Conservation (phyloP, 1,284 basidiomycete species). For the Termitomyces sp. region DNA sequence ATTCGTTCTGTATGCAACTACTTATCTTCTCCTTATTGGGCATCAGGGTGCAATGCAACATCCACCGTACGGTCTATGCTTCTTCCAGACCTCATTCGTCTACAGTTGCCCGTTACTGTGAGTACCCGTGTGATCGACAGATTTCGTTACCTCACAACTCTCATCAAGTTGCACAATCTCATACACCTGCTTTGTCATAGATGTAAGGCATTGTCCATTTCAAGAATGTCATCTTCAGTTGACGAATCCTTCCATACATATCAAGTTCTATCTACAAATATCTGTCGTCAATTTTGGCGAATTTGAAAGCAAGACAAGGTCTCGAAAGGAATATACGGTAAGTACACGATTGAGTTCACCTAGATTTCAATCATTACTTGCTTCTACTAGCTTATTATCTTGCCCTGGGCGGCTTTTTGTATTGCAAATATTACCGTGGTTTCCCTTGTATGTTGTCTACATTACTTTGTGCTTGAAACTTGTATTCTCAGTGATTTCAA, state of each 20-base stretch:
- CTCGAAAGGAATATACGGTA: neutral
- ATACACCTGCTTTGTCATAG: neutral
- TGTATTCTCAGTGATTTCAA: neutral
- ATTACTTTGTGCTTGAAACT: neutral
- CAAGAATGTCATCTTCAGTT: neutral
- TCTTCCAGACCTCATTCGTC: constrained; percentile 22
- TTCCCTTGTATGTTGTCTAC: neutral
- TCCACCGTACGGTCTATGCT: constrained; percentile 21
- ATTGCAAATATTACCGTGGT: neutral
- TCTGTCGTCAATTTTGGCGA: neutral
- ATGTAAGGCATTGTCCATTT: neutral
- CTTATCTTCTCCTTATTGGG: constrained; percentile 22
- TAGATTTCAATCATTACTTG: neutral
- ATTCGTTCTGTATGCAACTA: constrained; percentile 21
- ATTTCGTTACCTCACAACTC: neutral
- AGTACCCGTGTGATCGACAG: neutral
- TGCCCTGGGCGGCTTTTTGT: neutral
- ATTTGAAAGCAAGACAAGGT: neutral
- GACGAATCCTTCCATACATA: neutral
- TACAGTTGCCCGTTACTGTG: constrained; percentile 21
- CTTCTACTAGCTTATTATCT: neutral
- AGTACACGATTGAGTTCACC: neutral
- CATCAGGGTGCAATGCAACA: constrained; percentile 17
- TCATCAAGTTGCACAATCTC: neutral
- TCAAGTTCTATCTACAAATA: neutral